Evolutionary conservation across 2,329 filamentous ascomycete genomes (phyloP).

Genomic region (Penicillium sp.): DNA sequence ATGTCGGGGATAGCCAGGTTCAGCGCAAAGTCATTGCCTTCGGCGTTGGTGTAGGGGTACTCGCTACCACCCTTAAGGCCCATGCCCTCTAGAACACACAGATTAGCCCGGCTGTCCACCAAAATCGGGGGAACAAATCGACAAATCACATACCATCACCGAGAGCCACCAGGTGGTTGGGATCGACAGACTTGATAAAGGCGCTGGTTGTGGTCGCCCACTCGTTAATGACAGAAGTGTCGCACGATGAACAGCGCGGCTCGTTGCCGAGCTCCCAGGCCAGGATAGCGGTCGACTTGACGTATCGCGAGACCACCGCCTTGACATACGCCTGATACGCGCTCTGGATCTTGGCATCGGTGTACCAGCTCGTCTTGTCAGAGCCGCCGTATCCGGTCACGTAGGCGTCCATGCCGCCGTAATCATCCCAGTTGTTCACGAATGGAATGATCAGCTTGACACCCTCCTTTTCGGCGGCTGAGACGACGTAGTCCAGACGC

Average conservation of each 20-base stretch:
- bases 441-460: slow-evolving; percentile 64
- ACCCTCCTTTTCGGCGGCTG: slow-evolving; percentile 61
- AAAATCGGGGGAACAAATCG: neutral
- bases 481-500: slow-evolving; percentile 68
- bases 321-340: slow-evolving; percentile 68
- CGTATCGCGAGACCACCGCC: slow-evolving; percentile 64
- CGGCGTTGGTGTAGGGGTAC: slow-evolving; percentile 57
- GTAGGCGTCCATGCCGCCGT: slow-evolving; percentile 67
- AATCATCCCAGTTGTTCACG: slow-evolving; percentile 73
- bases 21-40: slow-evolving; percentile 58
- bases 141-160: slow-evolving; percentile 53
- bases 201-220: slow-evolving; percentile 64
- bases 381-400: slow-evolving; percentile 58
- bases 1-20: slow-evolving; percentile 59
- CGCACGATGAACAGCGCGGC: slow-evolving; percentile 66
- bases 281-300: slow-evolving; percentile 63
- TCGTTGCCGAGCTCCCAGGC: slow-evolving; percentile 73
- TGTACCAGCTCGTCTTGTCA: slow-evolving; percentile 61
- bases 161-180: slow-evolving; percentile 64
- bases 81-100: slow-evolving; percentile 56
- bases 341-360: slow-evolving; percentile 55
- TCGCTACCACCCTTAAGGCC: slow-evolving; percentile 53
- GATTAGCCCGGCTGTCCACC: neutral
- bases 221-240: slow-evolving; percentile 60
- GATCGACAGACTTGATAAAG: slow-evolving; percentile 68